Conservation (phyloP, 208 protist genomes). For the Leishmania tropica region DNA sequence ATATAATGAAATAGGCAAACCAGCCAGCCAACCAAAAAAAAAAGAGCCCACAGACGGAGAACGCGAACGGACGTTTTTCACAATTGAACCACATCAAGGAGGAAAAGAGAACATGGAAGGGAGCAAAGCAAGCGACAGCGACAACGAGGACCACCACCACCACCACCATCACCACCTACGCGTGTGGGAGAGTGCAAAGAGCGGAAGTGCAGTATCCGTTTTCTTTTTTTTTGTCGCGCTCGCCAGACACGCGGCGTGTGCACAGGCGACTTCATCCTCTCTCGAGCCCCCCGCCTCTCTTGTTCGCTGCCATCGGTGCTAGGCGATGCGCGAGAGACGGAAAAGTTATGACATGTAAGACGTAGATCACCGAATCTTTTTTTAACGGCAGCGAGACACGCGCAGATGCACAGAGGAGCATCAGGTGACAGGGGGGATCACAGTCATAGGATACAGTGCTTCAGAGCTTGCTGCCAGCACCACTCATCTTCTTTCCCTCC, state of each 20-base stretch:
- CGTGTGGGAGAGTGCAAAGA: background rate
- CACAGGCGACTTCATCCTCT: background rate
- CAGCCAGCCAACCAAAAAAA: background rate
- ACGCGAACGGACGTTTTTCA: background rate
- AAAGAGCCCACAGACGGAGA: background rate
- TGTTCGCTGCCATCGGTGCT: background rate
- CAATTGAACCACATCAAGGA: background rate
- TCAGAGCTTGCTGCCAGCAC: slow-evolving; percentile 4
- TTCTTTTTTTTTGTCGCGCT: too few species aligned
- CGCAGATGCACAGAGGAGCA: background rate
- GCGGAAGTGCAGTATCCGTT: background rate
- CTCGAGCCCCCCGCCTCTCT: background rate
- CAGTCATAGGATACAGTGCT: background rate
- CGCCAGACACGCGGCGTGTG: background rate
- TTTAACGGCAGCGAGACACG: background rate
- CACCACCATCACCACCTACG: too few species aligned
- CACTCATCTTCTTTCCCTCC: slow-evolving; percentile 1
- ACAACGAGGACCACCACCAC: too few species aligned
- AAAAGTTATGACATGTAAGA: background rate
- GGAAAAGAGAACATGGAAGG: background rate
- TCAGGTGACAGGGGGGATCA: background rate
- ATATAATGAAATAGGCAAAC: background rate
- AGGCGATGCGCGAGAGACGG: too few species aligned
- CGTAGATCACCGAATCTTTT: background rate
- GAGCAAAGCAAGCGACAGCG: background rate